phyloP scores from a whole-genome alignment of 2,329 filamentous ascomycete genomes.

The Stemphylium beticola region DNA sequence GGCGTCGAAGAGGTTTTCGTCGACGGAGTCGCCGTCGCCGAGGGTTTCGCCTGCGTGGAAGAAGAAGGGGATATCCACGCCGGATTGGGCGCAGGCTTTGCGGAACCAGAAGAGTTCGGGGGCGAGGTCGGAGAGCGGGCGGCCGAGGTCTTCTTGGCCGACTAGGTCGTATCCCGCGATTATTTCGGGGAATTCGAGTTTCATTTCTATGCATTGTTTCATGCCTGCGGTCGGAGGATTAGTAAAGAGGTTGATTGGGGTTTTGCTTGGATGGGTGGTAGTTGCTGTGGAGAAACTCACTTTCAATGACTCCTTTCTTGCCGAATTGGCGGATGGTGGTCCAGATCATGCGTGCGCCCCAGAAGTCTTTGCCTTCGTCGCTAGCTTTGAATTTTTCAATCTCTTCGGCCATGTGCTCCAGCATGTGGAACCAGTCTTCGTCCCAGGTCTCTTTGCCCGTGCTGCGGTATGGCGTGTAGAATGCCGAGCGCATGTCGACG shows the following conservation, averaged over 20 bases:
- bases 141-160: constrained; percentile 82
- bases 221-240: constrained; percentile 61
- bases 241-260: not conserved
- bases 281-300: constrained; percentile 39
- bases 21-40: constrained; percentile 76
- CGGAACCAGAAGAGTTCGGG: constrained; percentile 94
- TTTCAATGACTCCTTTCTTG: constrained; percentile 71
- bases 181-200: constrained; percentile 77
- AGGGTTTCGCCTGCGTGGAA: constrained; percentile 93
- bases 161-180: constrained; percentile 90
- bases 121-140: constrained; percentile 75
- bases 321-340: constrained; percentile 71
- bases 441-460: constrained; percentile 71
- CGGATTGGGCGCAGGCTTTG: constrained; percentile 78
- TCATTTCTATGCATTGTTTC: constrained; percentile 85
- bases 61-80: constrained; percentile 88
- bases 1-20: constrained; percentile 88
- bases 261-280: not conserved
- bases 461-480: constrained; percentile 72
- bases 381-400: constrained; percentile 75
- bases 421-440: constrained; percentile 70
- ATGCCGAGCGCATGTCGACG: constrained; percentile 80
- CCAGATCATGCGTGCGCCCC: constrained; percentile 87
- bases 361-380: constrained; percentile 75
- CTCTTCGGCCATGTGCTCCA: constrained; percentile 77